Base-by-base conservation (phyloP, 257 asterid species). In the Solanum appendiculatum region DNA sequence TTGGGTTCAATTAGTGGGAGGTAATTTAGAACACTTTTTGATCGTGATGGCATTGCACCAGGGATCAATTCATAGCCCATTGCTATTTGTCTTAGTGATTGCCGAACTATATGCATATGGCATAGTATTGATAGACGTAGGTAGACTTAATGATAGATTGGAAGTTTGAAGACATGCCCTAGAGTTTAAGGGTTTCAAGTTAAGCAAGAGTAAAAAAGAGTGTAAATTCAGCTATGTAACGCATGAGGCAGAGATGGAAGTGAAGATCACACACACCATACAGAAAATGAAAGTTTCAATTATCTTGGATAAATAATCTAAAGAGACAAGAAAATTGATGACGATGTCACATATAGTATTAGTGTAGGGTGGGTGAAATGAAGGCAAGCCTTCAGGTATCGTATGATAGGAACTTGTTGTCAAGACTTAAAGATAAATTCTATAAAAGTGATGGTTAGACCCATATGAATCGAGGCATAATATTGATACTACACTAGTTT, bases 331-430 rank as follows among this genome's bases (percentile, higher is more conserved):
- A n/a, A 60, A n/a, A 60, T 60, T 10, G 15, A 60, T 9, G 15
- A n/a, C 15, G 3, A 60, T n/a, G 7, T 60, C 15, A 5, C 68
- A 58, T 14, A 3, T 9, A 4, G 5, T 58, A 58, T 8, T 58
- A 8, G 6, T 15, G 20, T 20, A n/a, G 29, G 7, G 1, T 20
- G 64, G 10, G 31, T 60, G 31, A 60, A 60, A 60, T 60, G 7
- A 1, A 63, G 16, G 33, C 3, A 2, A 11, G 3, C 70, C 16
- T n/a, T 12, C 15, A n/a, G 0, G 7, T n/a, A 4, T 9, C 1
- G 33, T 63, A 5, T 46, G 16, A 5, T n/a, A n/a, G 3, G 7
- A 63, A 60, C 23, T 4, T n/a, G 7, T 23, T 5, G 10, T 13
- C 66, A 58, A 21, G 12, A 13, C 5, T 13, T 9, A 42, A 54